Percentiles rank a stretch among this genome's conserved stretches.
phyloP scores from a whole-genome alignment of 768 basidiomycete genomes.

The Porpolomopsis calyptriformis region DNA sequence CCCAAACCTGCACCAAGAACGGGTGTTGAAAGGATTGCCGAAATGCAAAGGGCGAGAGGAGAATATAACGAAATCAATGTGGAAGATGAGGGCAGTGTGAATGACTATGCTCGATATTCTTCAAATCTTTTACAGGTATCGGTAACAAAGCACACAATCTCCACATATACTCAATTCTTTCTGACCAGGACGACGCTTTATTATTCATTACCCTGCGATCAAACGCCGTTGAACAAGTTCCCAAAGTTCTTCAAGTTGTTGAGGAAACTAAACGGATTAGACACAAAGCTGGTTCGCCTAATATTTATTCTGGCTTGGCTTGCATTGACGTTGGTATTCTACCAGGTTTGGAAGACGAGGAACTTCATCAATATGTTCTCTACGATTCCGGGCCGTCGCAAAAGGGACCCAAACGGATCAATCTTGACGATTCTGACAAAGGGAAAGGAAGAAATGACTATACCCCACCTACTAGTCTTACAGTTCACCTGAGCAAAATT shows the following conservation, averaged over 20 bases:
- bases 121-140: conserved; percentile 50
- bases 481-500: conserved; percentile 76
- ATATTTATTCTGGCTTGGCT: background rate
- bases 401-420: conserved; percentile 58
- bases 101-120: conserved; percentile 65
- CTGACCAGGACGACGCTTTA: conserved; percentile 62
- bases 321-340: conserved; percentile 3
- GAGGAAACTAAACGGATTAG: conserved; percentile 71
- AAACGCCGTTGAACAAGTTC: conserved; percentile 48
- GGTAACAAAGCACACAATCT: conserved; percentile 7
- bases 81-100: conserved; percentile 48
- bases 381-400: conserved; percentile 44
- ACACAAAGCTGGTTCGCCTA: conserved; percentile 53
- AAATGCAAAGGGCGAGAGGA: conserved; percentile 55
- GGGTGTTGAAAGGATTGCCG: conserved; percentile 59
- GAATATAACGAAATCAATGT: conserved; percentile 70
- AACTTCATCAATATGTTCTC: conserved; percentile 67
- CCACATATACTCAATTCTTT: background rate
- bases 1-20: conserved; percentile 55
- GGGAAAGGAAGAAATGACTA: conserved; percentile 39
- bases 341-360: conserved; percentile 43
- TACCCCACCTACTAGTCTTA: conserved; percentile 55
- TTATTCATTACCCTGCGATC: conserved; percentile 69
- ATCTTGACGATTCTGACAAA: conserved; percentile 48
- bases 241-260: conserved; percentile 72